Conservation (phyloP, 768 basidiomycete species). For the Mycena vitilis region DNA sequence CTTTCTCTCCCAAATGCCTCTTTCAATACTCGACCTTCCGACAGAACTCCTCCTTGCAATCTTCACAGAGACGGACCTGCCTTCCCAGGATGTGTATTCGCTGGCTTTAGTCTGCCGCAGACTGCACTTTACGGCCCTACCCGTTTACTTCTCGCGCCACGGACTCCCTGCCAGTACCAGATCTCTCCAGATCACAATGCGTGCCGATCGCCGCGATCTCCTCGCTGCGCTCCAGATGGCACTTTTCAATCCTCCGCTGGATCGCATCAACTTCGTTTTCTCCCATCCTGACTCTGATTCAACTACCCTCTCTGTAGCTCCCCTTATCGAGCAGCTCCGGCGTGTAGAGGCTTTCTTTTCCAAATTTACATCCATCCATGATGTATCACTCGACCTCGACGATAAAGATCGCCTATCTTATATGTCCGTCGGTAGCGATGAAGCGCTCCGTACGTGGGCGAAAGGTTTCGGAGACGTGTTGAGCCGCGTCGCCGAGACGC, state of each 20-base stretch:
- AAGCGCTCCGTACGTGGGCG: not conserved
- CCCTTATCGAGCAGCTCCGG: not conserved
- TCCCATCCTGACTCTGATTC: not conserved
- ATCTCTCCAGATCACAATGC: not conserved
- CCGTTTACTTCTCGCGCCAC: slow-evolving; percentile 12
- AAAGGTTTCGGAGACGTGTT: not conserved
- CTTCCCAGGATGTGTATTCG: not conserved
- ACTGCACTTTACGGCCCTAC: slow-evolving; percentile 16
- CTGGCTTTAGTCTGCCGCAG: slow-evolving; percentile 3
- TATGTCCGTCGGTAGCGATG: slow-evolving; percentile 6
- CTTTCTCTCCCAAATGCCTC: no score
- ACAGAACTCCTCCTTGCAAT: slow-evolving; percentile 5
- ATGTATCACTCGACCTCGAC: not conserved
- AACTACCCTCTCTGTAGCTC: slow-evolving; percentile 6
- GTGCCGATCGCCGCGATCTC: not conserved
- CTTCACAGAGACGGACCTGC: not conserved
- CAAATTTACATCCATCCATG: not conserved
- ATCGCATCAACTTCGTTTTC: not conserved
- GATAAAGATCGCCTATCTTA: not conserved
- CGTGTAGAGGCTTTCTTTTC: not conserved
- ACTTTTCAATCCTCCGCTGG: not conserved
- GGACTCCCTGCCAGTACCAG: not conserved
- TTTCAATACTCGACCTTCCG: slow-evolving; percentile 12
- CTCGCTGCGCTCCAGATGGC: not conserved
- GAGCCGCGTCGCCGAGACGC: slow-evolving; percentile 5